phyloP scores from a whole-genome alignment of 2,329 filamentous ascomycete species.

The Phyllosticta capitalensis region DNA sequence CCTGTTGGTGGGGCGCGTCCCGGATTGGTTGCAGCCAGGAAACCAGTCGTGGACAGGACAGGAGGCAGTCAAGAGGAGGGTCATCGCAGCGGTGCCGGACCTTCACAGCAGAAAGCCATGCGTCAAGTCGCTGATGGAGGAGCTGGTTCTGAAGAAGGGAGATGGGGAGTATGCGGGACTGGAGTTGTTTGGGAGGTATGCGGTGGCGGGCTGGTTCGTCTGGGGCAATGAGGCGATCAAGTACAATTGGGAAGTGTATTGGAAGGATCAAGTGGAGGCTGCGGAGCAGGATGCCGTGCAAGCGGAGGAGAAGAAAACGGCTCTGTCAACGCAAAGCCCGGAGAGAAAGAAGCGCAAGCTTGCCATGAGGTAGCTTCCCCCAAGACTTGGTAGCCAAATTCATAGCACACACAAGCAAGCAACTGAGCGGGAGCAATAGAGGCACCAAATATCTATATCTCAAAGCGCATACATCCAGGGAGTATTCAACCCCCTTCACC shows the following conservation, averaged over 20 bases:
- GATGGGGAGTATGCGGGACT: conserved; percentile 45
- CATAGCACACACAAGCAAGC: too few relatives aligned
- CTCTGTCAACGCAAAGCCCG: neutral
- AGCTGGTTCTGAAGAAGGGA: conserved; percentile 36
- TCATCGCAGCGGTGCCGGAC: conserved; percentile 63
- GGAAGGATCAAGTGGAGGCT: conserved; percentile 22
- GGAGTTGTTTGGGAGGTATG: conserved; percentile 68
- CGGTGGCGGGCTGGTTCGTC: conserved; percentile 67
- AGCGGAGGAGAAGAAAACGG: neutral
- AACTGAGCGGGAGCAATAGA: too few relatives aligned
- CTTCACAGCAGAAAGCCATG: conserved; percentile 72
- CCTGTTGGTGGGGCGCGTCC: neutral
- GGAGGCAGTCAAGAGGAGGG: conserved; percentile 36
- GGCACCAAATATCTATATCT: too few relatives aligned
- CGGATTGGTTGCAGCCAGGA: neutral
- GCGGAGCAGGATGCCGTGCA: too few relatives aligned
- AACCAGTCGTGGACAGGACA: conserved; percentile 12
- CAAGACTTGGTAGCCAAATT: too few relatives aligned
- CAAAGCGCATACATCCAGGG: too few relatives aligned
- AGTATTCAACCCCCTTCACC: too few relatives aligned
- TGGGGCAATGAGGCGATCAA: conserved; percentile 68
- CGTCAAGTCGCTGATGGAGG: conserved; percentile 50
- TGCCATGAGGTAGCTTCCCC: neutral
- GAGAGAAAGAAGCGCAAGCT: neutral
- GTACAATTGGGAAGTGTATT: conserved; percentile 53